Percentiles rank a stretch among this genome's conserved stretches.
These are phyloP conservation scores for Erythrobasidium yunnanense DNA, from an alignment of 768 basidiomycete species.

Conservation along the genomic window DNA sequence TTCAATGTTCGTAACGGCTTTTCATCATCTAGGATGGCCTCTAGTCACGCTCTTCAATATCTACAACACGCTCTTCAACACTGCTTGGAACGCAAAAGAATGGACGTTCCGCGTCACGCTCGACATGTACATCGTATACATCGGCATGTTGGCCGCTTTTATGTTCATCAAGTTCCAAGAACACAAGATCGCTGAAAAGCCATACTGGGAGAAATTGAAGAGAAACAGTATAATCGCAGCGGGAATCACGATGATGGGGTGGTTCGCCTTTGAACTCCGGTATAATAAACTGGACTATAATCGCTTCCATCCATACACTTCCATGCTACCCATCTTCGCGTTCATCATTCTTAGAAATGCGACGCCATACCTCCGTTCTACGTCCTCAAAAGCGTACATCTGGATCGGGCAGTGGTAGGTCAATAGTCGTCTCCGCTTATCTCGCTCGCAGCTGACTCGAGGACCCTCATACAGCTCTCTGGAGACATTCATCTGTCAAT, in stretches of 20 bases:
- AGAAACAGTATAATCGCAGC: slow-evolving; percentile 51
- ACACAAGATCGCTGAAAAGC: slow-evolving; percentile 56
- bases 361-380: slow-evolving; percentile 58
- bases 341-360: slow-evolving; percentile 70
- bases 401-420: slow-evolving; percentile 61
- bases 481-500: slow-evolving; percentile 65
- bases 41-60: slow-evolving; percentile 56
- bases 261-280: slow-evolving; percentile 71
- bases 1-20: slow-evolving; percentile 53
- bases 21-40: slow-evolving; percentile 56
- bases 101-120: slow-evolving; percentile 81
- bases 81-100: slow-evolving; percentile 73
- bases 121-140: slow-evolving; percentile 79
- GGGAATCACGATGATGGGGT: slow-evolving; percentile 56
- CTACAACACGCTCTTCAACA: slow-evolving; percentile 57
- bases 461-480: slow-evolving; percentile 47
- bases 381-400: slow-evolving; percentile 57
- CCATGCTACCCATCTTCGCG: slow-evolving; percentile 65
- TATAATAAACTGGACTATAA: slow-evolving; percentile 79
- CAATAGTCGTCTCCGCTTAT: too few species aligned
- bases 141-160: slow-evolving; percentile 69
- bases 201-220: slow-evolving; percentile 52
- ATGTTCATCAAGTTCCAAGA: slow-evolving; percentile 66
- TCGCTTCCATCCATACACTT: slow-evolving; percentile 68
- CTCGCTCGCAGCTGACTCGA: too few species aligned